Evolutionary conservation across 106 monocot species (phyloP).

Genomic region (Posidonia australis): DNA sequence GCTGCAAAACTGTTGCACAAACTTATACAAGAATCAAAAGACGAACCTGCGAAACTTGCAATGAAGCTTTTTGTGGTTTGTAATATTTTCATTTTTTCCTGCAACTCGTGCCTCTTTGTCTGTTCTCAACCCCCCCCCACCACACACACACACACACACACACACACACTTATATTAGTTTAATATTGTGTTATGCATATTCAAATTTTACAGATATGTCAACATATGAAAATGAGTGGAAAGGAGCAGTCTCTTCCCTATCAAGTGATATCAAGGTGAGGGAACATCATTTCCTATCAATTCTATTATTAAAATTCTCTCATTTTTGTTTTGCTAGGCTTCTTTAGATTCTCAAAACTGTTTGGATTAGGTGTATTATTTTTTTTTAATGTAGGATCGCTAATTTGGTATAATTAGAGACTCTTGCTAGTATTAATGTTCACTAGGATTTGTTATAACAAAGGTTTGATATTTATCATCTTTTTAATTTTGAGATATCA

Average conservation of each 20-base stretch:
- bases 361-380: no score
- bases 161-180: background rate
- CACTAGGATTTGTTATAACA: no score
- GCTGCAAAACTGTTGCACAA: constrained; percentile 93
- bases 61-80: constrained; percentile 89
- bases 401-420: no score
- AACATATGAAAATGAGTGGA: constrained; percentile 33
- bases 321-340: no score
- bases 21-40: constrained; percentile 94
- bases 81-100: background rate
- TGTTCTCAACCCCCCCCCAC: background rate
- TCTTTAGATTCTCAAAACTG: no score
- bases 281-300: background rate
- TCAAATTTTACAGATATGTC: constrained; percentile 17
- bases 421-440: no score
- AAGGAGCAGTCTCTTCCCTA: constrained; percentile 30
- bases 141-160: no score
- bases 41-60: constrained; percentile 90
- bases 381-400: no score
- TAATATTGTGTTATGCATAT: background rate
- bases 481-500: no score
- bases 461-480: no score
- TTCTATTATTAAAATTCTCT: no score
- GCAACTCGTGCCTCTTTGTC: background rate
- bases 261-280: constrained; percentile 31